phyloP scores from a whole-genome alignment of 2,329 filamentous ascomycete genomes.

The Xylaria digitata region DNA sequence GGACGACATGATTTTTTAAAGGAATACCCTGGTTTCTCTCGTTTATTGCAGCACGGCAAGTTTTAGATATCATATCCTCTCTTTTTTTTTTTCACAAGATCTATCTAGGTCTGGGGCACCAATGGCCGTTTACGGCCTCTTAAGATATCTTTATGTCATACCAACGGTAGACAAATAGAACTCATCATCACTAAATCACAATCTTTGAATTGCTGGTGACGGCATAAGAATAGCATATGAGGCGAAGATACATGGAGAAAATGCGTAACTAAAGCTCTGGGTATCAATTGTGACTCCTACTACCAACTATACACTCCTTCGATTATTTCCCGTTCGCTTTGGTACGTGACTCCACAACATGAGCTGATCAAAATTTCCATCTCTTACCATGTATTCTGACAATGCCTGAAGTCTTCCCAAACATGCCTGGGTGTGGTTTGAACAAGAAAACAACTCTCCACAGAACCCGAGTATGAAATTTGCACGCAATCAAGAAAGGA shows the following conservation, averaged over 20 bases:
- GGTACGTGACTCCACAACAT: not conserved
- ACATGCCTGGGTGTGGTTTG: not conserved
- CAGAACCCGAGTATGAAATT: not conserved
- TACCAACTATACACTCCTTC: no score
- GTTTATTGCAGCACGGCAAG: constrained; percentile 28
- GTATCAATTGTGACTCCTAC: constrained; percentile 6
- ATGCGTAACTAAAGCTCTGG: not conserved
- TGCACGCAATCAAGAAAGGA: not conserved
- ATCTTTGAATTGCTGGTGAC: not conserved
- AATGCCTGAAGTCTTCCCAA: not conserved
- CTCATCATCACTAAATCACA: not conserved
- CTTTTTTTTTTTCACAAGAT: constrained; percentile 17
- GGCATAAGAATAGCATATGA: not conserved
- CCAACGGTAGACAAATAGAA: constrained; percentile 8
- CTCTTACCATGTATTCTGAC: not conserved
- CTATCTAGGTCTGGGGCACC: constrained; percentile 1
- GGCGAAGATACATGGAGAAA: not conserved
- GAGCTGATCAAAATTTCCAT: not conserved
- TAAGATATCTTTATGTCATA: constrained; percentile 9
- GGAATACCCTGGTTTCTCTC: constrained; percentile 37
- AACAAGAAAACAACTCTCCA: not conserved
- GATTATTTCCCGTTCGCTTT: no score
- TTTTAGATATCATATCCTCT: constrained; percentile 22
- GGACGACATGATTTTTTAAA: constrained; percentile 28
- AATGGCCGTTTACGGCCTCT: constrained; percentile 4